A percentile compares a stretch with the other conserved stretches of the same genome.
phyloP scores from a whole-genome alignment of 495 filamentous ascomycete genomes.

The Tirmania nivea region DNA sequence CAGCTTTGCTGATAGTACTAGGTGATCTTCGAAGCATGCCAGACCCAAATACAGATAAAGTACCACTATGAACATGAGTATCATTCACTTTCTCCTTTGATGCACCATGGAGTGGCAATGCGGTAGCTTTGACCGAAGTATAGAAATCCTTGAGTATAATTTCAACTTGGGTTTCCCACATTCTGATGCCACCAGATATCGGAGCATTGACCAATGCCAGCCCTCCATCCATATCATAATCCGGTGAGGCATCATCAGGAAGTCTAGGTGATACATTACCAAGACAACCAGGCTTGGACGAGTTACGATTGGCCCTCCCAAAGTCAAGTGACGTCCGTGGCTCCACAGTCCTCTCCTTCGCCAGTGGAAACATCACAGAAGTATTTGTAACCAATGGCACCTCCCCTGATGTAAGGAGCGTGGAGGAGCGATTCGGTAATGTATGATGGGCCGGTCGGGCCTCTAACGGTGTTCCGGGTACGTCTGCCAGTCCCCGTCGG shows the following conservation, averaged over 20 bases:
- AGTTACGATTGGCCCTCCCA: conserved; percentile 9
- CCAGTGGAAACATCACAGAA: conserved; percentile 9
- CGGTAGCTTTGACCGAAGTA: conserved; percentile 62
- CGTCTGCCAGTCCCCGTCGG: conserved; percentile 47
- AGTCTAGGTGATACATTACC: conserved; percentile 8
- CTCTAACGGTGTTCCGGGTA: conserved; percentile 25
- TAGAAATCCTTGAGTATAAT: conserved; percentile 81
- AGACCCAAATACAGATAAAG: conserved; percentile 32
- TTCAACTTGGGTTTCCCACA: conserved; percentile 82
- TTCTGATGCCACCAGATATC: conserved; percentile 52
- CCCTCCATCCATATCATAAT: conserved; percentile 18
- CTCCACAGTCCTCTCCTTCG: conserved; percentile 8
- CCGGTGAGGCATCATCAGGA: conserved; percentile 3
- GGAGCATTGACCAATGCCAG: conserved; percentile 53
- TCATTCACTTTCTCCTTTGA: conserved; percentile 15
- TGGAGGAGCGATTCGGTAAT: conserved; percentile 13
- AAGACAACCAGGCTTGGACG: conserved; percentile 12
- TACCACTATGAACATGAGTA: conserved; percentile 16
- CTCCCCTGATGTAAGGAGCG: conserved; percentile 6
- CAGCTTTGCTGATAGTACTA: conserved; percentile 76
- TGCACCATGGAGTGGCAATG: conserved; percentile 55
- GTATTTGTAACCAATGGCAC: not conserved
- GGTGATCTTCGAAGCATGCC: conserved; percentile 60
- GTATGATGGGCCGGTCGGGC: conserved; percentile 13
- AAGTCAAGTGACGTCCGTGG: conserved; percentile 14